phyloP scores from a whole-genome alignment of 2,329 filamentous ascomycete species.

The Pseudopithomyces maydicus region DNA sequence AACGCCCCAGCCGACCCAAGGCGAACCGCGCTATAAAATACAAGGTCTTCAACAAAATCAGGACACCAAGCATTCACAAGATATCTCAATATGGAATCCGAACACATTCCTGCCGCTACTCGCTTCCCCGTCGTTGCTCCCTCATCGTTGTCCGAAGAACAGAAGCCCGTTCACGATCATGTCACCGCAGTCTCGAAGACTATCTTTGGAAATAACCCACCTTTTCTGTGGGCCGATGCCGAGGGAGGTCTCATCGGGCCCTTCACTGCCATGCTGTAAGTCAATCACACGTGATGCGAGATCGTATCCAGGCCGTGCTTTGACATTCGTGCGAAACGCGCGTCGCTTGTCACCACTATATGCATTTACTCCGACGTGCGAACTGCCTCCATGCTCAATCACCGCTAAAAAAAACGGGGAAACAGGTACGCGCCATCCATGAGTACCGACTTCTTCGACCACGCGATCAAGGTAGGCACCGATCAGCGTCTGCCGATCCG shows the following conservation, averaged over 20 bases:
- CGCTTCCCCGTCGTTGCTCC: background rate
- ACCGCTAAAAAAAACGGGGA: background rate
- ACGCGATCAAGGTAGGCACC: background rate
- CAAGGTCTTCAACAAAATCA: background rate
- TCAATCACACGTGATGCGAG: background rate
- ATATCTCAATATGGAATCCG: background rate
- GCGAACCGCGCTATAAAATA: background rate
- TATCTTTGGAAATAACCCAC: background rate
- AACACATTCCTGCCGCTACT: background rate
- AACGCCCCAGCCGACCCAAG: too few relatives aligned
- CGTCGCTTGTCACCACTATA: too few relatives aligned
- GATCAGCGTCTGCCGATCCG: background rate
- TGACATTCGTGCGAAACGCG: too few relatives aligned
- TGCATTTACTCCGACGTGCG: background rate
- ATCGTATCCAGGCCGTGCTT: background rate
- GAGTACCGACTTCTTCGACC: background rate
- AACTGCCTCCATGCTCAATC: background rate
- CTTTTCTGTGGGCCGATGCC: background rate
- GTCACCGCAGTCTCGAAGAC: background rate
- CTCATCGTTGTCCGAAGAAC: background rate
- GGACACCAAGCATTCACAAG: background rate
- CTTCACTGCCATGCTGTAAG: background rate
- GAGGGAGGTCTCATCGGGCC: background rate
- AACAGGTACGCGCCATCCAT: background rate
- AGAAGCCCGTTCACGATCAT: background rate